Evolutionary conservation across 495 filamentous ascomycete genomes (phyloP), one percentile per base, ranked within the genome.

Genomic region (Delitschia confertaspora): DNA sequence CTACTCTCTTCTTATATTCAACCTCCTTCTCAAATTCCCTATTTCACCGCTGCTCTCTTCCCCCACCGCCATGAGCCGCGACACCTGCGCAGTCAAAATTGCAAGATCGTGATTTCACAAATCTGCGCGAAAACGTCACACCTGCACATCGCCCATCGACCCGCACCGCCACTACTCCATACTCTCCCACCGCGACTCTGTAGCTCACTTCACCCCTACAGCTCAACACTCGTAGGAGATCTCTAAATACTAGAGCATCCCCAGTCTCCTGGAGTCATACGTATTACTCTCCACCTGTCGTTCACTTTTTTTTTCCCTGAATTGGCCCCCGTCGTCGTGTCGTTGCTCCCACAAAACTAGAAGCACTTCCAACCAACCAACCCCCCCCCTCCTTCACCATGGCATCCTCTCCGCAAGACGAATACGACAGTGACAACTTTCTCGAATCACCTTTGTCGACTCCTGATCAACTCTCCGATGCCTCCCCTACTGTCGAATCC

Each of bases 361-460:
- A 25, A 6, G 14, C 25, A 10, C 36, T 13, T n/a, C 3, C 11
- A n/a, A 10, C 36, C 22, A 21, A 9, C 11, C 36, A 16, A 24
- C 16, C 14, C 25, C 3, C 9, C 14, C 30, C 14, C 10, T 19
- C 4, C 17, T 13, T 19, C 18, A 33, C 45, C 45, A 49, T 49
- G 45, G 45, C 37, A 18, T 42, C 45, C 21, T 22, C 45, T 27
- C 19, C 39, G 27, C 7, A 18, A 13, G 23, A 30, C 18, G 47
- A 44, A 8, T 38, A 17, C 32, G 47, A 38, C 27, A n/a, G 6
- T 8, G 25, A 19, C 14, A 16, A 19, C 21, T 27, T 38, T 10
- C 39, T 45, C 32, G 39, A 22, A 10, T 44, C 47, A 4, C 38
- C 45, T 31, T 33, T 21, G 2, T 34, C 44, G 10, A 34, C 45